Percentiles rank a stretch among this genome's conserved stretches.
Evolutionary conservation across 2,329 filamentous ascomycete genomes (phyloP).

Genomic region (Sarocladium oryzae): DNA sequence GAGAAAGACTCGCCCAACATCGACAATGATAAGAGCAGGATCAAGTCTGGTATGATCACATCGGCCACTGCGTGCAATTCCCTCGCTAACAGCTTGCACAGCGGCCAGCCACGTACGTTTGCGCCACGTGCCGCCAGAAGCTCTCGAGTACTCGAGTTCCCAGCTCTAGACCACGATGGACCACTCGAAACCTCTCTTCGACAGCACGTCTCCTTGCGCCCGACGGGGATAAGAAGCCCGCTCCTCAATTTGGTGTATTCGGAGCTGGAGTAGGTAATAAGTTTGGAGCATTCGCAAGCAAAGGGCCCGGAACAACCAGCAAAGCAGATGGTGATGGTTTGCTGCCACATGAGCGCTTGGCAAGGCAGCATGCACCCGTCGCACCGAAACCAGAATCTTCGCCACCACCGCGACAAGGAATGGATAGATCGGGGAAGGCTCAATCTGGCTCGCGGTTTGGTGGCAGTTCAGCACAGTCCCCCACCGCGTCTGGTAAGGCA

Average conservation of each 20-base stretch:
- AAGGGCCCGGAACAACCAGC: constrained; percentile 10
- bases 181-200: constrained; percentile 21
- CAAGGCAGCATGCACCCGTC: constrained; percentile 22
- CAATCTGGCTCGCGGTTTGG: too few relatives aligned
- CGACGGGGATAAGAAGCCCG: constrained; percentile 13
- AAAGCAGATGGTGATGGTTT: constrained; percentile 17
- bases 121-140: constrained; percentile 31
- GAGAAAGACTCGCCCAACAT: not conserved
- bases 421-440: too few relatives aligned
- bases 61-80: not conserved
- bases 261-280: constrained; percentile 8
- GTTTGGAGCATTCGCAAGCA: constrained; percentile 17
- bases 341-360: constrained; percentile 32
- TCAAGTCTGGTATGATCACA: constrained; percentile 30
- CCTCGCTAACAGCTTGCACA: constrained; percentile 13
- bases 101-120: constrained; percentile 33
- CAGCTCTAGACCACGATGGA: constrained; percentile 5
- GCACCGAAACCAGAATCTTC: constrained; percentile 9
- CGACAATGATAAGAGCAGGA: constrained; percentile 37
- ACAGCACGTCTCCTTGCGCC: constrained; percentile 17
- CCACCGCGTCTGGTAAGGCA: not conserved
- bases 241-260: constrained; percentile 15
- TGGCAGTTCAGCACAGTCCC: not conserved
- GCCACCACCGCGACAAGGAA: not conserved
- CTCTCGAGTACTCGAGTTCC: constrained; percentile 13